phyloP scores from a whole-genome alignment of 202 grass and related monocot species.

The Panicum hallii region DNA sequence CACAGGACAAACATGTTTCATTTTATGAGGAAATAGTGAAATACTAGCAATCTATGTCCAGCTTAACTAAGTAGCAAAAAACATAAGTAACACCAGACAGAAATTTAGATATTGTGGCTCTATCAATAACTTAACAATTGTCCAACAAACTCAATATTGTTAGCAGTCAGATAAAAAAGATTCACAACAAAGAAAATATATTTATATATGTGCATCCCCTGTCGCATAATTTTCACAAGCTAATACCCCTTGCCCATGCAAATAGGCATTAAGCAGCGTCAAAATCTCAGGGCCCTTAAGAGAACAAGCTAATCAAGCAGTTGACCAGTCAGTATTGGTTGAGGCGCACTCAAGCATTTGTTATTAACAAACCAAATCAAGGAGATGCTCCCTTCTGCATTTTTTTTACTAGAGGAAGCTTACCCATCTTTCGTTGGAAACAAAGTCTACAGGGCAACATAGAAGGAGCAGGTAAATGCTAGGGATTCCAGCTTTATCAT shows the following conservation, averaged over 20 bases:
- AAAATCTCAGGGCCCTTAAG: not conserved
- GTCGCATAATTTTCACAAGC: constrained; percentile 29
- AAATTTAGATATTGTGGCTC: constrained; percentile 7
- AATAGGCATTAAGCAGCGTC: not conserved
- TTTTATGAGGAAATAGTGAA: constrained; percentile 14
- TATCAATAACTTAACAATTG: constrained; percentile 24
- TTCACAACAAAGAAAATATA: constrained; percentile 14
- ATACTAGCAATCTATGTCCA: constrained; percentile 20
- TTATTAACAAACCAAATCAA: not conserved
- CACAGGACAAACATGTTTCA: constrained; percentile 25
- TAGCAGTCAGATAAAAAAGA: constrained; percentile 25
- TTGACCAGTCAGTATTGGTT: not conserved
- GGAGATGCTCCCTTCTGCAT: not conserved
- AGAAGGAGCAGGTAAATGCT: constrained; percentile 4
- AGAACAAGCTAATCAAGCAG: not conserved
- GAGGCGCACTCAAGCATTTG: not conserved
- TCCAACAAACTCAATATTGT: constrained; percentile 6
- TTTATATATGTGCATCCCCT: not conserved
- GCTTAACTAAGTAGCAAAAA: constrained; percentile 24
- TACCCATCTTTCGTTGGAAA: not conserved
- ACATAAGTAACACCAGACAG: constrained; percentile 9
- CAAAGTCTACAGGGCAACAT: not conserved
- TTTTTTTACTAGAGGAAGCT: not conserved
- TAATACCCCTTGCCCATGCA: not conserved
- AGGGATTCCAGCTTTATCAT: constrained; percentile 3